Evolutionary conservation across 192 early-diverging fungal genomes (phyloP).

Genomic region (Backusella sp.): DNA sequence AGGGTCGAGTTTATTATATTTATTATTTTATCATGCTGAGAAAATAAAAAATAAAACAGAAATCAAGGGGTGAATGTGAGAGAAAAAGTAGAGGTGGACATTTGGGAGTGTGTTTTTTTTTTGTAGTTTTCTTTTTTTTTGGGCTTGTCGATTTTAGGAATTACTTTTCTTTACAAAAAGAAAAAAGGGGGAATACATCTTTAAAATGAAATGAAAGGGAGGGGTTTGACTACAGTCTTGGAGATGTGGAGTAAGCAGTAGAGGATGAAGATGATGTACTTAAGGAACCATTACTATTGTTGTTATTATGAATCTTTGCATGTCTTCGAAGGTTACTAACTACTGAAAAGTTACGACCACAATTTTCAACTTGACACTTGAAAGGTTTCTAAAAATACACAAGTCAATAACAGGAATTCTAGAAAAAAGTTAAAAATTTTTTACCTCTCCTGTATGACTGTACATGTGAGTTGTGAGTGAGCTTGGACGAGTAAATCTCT

Average conservation of each 20-base stretch:
- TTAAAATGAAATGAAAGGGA: slow-evolving; percentile 4
- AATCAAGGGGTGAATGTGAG: not conserved
- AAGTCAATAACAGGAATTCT: not conserved
- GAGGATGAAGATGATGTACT: not conserved
- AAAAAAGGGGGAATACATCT: not conserved
- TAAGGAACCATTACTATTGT: not conserved
- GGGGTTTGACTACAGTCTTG: not conserved
- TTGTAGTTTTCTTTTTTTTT: not conserved
- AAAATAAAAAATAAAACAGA: not conserved
- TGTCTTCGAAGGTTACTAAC: slow-evolving; percentile 19
- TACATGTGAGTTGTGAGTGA: slow-evolving; percentile 32
- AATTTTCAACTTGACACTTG: slow-evolving; percentile 13
- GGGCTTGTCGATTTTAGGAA: not conserved
- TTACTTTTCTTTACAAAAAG: not conserved
- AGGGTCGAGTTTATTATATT: not conserved
- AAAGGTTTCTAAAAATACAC: slow-evolving; percentile 15
- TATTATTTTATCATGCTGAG: not conserved
- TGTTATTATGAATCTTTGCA: slow-evolving; percentile 13
- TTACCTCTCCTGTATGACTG: slow-evolving; percentile 36
- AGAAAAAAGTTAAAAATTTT: not conserved
- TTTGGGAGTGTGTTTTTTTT: not conserved
- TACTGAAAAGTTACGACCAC: slow-evolving; percentile 15
- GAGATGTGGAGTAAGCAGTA: not conserved
- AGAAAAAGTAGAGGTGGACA: not conserved
- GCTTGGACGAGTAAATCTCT: slow-evolving; percentile 34